These are phyloP conservation scores for Ophiostoma sp. DNA, from an alignment of 2,329 filamentous ascomycete species.

Conservation along the genomic window DNA sequence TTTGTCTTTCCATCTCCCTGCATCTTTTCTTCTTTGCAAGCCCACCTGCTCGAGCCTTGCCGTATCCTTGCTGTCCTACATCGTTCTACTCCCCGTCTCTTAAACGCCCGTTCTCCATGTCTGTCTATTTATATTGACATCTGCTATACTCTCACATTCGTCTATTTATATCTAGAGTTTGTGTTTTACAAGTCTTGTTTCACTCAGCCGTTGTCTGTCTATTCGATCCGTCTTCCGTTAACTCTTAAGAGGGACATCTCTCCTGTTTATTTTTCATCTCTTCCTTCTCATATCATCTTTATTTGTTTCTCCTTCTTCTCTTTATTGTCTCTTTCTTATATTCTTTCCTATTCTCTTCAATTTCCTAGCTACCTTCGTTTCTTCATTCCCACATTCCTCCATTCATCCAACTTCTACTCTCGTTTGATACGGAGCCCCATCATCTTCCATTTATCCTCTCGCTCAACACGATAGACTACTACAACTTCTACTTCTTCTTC, in stretches of 20 bases:
- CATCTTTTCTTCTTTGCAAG: neutral
- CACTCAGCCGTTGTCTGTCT: constrained; percentile 32
- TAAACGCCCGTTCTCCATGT: neutral
- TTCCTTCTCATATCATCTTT: neutral
- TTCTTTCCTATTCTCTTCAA: constrained; percentile 29
- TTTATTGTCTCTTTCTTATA: constrained; percentile 11
- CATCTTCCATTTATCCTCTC: neutral
- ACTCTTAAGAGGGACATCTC: neutral
- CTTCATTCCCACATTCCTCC: neutral
- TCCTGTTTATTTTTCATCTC: neutral
- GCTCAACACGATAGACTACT: neutral
- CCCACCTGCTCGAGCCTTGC: neutral
- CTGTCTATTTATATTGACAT: constrained; percentile 2
- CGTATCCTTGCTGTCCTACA: neutral
- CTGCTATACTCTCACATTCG: neutral
- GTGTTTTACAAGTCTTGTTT: constrained; percentile 21
- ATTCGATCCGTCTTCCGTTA: constrained; percentile 13
- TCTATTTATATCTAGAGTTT: constrained; percentile 10
- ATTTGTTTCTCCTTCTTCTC: neutral
- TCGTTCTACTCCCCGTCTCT: neutral
- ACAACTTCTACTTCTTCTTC: neutral
- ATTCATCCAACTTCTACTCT: neutral
- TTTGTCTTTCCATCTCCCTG: neutral
- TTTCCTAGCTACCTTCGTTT: neutral
- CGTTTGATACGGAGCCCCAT: constrained; percentile 2